Conservation (phyloP, 768 basidiomycete genomes). For the Macrolepiota fuliginosa region DNA sequence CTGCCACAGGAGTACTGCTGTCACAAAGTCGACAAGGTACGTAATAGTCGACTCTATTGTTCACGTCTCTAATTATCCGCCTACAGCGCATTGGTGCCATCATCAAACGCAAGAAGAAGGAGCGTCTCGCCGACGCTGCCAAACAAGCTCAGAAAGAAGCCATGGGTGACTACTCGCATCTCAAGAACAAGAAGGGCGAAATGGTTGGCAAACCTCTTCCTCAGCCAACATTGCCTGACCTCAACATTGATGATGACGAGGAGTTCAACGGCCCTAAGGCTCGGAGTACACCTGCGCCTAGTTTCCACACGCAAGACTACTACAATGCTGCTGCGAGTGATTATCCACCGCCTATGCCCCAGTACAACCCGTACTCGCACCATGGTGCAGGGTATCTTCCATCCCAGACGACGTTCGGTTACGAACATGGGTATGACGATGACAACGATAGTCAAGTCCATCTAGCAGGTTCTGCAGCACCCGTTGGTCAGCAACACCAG, state of each 20-base stretch:
- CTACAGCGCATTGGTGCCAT: conserved; percentile 85
- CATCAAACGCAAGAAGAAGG: conserved; percentile 88
- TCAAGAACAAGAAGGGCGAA: conserved; percentile 92
- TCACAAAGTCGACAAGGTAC: conserved; percentile 97
- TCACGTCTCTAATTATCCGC: conserved; percentile 3
- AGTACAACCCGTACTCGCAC: conserved; percentile 68
- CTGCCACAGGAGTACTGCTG: conserved; percentile 86
- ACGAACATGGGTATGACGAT: conserved; percentile 54
- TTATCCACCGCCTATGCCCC: conserved; percentile 75
- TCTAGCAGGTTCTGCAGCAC: conserved; percentile 57
- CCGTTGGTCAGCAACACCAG: conserved; percentile 37
- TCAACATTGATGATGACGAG: conserved; percentile 84
- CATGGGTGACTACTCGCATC: conserved; percentile 83
- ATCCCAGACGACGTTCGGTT: conserved; percentile 53
- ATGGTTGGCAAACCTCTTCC: conserved; percentile 77
- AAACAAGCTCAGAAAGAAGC: conserved; percentile 90
- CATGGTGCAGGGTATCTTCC: conserved; percentile 57
- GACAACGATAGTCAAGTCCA: conserved; percentile 66
- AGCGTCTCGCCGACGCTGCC: conserved; percentile 77
- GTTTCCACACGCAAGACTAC: conserved; percentile 52
- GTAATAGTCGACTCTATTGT: not conserved
- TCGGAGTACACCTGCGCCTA: conserved; percentile 45
- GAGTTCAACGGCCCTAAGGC: conserved; percentile 57
- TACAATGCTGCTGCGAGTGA: conserved; percentile 44
- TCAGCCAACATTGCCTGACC: conserved; percentile 92